Evolutionary conservation across 208 protist genomes (phyloP).

Genomic region (Endotrypanum monterogeii): DNA sequence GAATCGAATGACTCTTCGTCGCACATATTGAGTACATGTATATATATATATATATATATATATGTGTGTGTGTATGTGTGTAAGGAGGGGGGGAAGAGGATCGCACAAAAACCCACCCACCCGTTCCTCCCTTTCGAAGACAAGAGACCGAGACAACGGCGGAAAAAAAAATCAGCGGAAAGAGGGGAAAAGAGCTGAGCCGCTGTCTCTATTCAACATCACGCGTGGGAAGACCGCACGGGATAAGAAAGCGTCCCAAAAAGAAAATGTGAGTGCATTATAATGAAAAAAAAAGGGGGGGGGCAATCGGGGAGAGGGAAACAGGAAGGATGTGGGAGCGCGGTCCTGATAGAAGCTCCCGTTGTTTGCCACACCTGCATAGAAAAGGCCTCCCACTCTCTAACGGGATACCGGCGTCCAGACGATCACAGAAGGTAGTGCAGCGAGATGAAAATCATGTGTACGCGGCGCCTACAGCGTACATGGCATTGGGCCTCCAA

Average conservation of each 20-base stretch:
- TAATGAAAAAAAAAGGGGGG: no score
- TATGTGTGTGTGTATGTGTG: neutral
- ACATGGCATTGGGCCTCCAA: neutral
- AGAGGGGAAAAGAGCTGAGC: neutral
- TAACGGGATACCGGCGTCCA: neutral
- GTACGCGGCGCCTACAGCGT: neutral
- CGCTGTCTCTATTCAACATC: neutral
- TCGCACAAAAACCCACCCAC: no score
- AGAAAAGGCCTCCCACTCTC: neutral
- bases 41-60: neutral
- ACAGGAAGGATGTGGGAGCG: no score
- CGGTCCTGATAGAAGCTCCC: no score
- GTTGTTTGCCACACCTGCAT: no score
- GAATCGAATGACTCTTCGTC: slow-evolving; percentile 34
- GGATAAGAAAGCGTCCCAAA: no score
- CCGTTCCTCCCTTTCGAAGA: neutral
- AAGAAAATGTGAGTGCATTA: no score
- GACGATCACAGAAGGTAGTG: neutral
- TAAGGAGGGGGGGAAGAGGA: neutral
- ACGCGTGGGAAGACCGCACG: neutral
- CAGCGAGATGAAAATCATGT: neutral
- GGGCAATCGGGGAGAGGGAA: no score
- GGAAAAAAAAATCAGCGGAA: neutral
- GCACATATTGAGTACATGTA: neutral
- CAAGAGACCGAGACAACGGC: neutral